Evolutionary conservation across 495 filamentous ascomycete genomes (phyloP).

Genomic region (Cryomyces antarcticus): DNA sequence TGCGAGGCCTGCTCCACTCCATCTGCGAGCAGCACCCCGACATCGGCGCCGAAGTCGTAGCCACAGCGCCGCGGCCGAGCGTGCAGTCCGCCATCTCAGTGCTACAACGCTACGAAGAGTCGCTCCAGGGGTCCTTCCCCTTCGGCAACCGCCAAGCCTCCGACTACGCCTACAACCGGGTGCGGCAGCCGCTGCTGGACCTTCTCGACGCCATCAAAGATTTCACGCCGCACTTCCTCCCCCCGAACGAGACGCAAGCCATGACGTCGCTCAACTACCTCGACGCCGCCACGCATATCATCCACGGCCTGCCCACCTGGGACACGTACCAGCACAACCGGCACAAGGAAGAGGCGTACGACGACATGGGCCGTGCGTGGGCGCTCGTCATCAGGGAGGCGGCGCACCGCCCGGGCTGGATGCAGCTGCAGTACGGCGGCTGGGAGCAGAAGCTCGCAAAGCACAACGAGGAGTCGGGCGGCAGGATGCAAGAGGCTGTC

Average conservation of each 20-base stretch:
- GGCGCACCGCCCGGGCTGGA: slow-evolving; percentile 66
- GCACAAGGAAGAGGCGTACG: slow-evolving; percentile 84
- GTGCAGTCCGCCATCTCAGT: slow-evolving; percentile 61
- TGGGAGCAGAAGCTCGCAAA: slow-evolving; percentile 81
- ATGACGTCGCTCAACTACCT: slow-evolving; percentile 65
- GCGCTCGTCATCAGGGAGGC: slow-evolving; percentile 76
- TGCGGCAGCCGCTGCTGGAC: slow-evolving; percentile 56
- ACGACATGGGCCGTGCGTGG: slow-evolving; percentile 90
- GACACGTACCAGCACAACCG: slow-evolving; percentile 66
- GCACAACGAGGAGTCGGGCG: slow-evolving; percentile 74
- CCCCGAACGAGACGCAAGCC: slow-evolving; percentile 68
- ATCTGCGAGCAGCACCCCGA: slow-evolving; percentile 79
- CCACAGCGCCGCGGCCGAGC: slow-evolving; percentile 64
- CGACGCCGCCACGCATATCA: slow-evolving; percentile 70
- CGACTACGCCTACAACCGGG: slow-evolving; percentile 89
- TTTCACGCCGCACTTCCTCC: slow-evolving; percentile 87
- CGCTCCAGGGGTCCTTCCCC: slow-evolving; percentile 63
- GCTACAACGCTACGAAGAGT: slow-evolving; percentile 58
- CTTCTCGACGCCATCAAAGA: slow-evolving; percentile 80
- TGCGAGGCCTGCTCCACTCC: slow-evolving; percentile 62
- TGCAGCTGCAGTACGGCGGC: slow-evolving; percentile 71
- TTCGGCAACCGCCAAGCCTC: slow-evolving; percentile 63
- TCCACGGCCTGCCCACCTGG: slow-evolving; percentile 78
- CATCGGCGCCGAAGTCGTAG: slow-evolving; percentile 62
- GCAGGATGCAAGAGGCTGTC: slow-evolving; percentile 64